Percentiles rank a stretch among this genome's conserved stretches.
These are phyloP conservation scores for Entomortierella parvispora DNA, from an alignment of 192 early-diverging fungal species.

Conservation along the genomic window DNA sequence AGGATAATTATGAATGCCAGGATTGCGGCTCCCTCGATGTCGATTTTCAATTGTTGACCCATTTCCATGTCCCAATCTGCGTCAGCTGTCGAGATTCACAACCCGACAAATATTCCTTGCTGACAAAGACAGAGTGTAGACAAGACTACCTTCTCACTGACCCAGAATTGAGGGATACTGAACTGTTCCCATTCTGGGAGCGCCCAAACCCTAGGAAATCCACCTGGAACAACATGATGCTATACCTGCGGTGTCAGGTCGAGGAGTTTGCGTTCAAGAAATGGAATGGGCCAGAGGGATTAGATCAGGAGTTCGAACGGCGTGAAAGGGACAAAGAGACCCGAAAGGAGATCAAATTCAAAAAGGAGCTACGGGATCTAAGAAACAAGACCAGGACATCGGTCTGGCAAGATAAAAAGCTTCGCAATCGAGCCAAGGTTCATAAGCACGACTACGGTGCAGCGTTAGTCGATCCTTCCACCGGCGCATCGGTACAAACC, in stretches of 20 bases:
- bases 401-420: slow-evolving; percentile 47
- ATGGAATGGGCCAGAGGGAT: slow-evolving; percentile 86
- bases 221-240: slow-evolving; percentile 97
- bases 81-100: slow-evolving; percentile 73
- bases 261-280: slow-evolving; percentile 95
- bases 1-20: slow-evolving; percentile 75
- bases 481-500: slow-evolving; percentile 63
- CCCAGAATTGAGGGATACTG: slow-evolving; percentile 84
- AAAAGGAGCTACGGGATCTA: slow-evolving; percentile 68
- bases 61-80: slow-evolving; percentile 86
- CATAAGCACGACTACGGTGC: slow-evolving; percentile 84
- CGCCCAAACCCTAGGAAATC: slow-evolving; percentile 95
- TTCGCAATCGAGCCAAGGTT: slow-evolving; percentile 64
- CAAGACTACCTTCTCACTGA: slow-evolving; percentile 96
- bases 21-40: slow-evolving; percentile 90
- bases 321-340: slow-evolving; percentile 80
- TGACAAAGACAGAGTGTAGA: slow-evolving; percentile 92
- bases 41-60: slow-evolving; percentile 74
- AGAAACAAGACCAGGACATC: slow-evolving; percentile 50
- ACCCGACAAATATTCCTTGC: slow-evolving; percentile 90
- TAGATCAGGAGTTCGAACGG: slow-evolving; percentile 90
- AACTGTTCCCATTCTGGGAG: slow-evolving; percentile 83
- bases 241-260: slow-evolving; percentile 88
- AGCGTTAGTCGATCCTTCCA: slow-evolving; percentile 56
- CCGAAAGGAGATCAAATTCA: slow-evolving; percentile 87